These are phyloP conservation scores for Bryoglossum gracile DNA, from an alignment of 495 filamentous ascomycete genomes.

Conservation along the genomic window DNA sequence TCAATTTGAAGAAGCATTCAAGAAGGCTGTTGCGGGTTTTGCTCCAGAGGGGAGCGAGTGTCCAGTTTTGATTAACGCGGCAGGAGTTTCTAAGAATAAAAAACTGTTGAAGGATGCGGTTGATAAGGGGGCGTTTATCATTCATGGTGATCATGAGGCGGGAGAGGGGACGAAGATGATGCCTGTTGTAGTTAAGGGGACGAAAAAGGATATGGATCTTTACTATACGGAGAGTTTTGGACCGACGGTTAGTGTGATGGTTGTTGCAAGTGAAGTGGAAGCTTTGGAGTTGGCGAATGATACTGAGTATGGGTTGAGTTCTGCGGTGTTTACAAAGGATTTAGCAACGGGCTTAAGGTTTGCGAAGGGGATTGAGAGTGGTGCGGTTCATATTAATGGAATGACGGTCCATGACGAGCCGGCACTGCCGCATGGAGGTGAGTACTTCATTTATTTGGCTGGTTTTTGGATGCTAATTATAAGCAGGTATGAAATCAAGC, in stretches of 20 bases:
- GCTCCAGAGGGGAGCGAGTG: constrained; percentile 42
- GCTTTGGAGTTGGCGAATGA: constrained; percentile 73
- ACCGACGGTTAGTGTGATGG: constrained; percentile 58
- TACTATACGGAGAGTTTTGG: constrained; percentile 80
- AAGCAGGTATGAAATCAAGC: constrained; percentile 61
- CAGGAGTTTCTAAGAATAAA: constrained; percentile 60
- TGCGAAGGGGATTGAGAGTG: constrained; percentile 68
- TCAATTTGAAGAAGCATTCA: constrained; percentile 53
- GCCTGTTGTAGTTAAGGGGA: constrained; percentile 60
- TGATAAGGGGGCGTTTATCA: constrained; percentile 50
- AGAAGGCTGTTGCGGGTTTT: constrained; percentile 40
- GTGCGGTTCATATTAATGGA: constrained; percentile 82
- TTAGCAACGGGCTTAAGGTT: constrained; percentile 67
- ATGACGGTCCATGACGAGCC: constrained; percentile 83
- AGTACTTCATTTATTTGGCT: constrained; percentile 1
- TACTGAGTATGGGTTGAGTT: constrained; percentile 72
- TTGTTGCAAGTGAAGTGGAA: constrained; percentile 55
- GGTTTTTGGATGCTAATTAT: too few species aligned
- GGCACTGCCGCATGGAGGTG: constrained; percentile 66
- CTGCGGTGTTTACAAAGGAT: constrained; percentile 83
- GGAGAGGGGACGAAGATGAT: constrained; percentile 52
- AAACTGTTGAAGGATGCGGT: constrained; percentile 58
- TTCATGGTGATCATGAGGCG: constrained; percentile 29
- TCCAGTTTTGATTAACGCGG: constrained; percentile 52
- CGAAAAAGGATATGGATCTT: constrained; percentile 77